Evolutionary conservation across 257 asterid genomes (phyloP).

Genomic region (Plectranthus barbatus): DNA sequence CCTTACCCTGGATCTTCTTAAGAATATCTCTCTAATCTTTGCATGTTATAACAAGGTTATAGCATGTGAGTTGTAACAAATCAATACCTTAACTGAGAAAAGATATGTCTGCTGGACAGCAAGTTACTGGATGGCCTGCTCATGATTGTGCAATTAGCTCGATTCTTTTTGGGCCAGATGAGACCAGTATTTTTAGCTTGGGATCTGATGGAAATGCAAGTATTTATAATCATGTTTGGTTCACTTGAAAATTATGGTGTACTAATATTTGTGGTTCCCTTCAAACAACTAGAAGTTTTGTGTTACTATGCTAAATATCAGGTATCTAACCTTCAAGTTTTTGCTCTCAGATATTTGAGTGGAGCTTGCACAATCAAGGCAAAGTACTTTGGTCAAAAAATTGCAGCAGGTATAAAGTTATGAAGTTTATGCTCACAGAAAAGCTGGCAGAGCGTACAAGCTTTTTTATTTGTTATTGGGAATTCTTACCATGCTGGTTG

Average conservation of each 20-base stretch:
- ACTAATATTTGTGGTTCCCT: not conserved
- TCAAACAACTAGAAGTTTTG: not conserved
- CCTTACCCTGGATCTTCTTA: conserved; percentile 27
- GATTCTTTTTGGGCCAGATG: conserved; percentile 80
- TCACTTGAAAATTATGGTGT: conserved; percentile 7
- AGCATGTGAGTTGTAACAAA: not conserved
- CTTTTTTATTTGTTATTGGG: not conserved
- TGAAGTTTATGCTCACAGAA: not conserved
- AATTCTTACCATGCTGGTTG: not conserved
- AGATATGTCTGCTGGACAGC: conserved; percentile 97
- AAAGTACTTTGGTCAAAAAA: conserved; percentile 80
- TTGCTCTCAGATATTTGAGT: conserved; percentile 67
- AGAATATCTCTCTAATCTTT: not conserved
- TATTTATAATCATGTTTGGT: conserved; percentile 14
- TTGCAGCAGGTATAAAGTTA: conserved; percentile 60
- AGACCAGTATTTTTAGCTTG: conserved; percentile 93
- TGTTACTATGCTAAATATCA: not conserved
- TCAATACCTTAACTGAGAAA: conserved; percentile 36
- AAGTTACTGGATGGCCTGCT: conserved; percentile 99
- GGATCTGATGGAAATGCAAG: conserved; percentile 91
- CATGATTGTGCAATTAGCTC: conserved; percentile 91
- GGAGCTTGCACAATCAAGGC: conserved; percentile 99
- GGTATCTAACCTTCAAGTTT: conserved; percentile 25
- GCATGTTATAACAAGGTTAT: not conserved
- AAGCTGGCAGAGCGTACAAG: not conserved